Evolutionary conservation across 768 basidiomycete genomes (phyloP).

Genomic region (Phallus indusiatus): DNA sequence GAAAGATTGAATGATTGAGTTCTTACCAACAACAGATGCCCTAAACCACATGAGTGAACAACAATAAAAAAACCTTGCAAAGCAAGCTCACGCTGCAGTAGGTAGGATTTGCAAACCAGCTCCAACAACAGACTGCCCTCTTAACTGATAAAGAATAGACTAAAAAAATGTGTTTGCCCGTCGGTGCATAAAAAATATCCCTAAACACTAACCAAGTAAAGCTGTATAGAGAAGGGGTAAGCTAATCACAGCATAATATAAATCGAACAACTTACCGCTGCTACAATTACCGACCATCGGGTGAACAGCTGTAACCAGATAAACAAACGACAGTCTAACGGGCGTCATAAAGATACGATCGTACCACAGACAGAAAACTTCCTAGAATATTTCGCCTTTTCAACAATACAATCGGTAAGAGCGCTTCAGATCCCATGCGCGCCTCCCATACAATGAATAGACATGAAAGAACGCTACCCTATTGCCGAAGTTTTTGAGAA

Average conservation of each 20-base stretch:
- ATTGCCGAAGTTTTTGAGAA: too few species aligned
- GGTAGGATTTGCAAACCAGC: constrained; percentile 31
- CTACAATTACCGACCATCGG: constrained; percentile 13
- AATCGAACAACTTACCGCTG: constrained; percentile 13
- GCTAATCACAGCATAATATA: too few species aligned
- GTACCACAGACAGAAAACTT: constrained; percentile 13
- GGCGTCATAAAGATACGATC: background rate
- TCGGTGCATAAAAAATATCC: background rate
- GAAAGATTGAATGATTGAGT: background rate
- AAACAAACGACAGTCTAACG: background rate
- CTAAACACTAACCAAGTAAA: background rate
- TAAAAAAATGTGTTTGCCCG: constrained; percentile 2
- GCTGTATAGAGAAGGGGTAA: background rate
- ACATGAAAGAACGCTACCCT: constrained; percentile 21
- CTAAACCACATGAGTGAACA: too few species aligned
- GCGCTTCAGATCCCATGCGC: constrained; percentile 24
- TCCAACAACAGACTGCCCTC: constrained; percentile 25
- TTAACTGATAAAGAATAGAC: constrained; percentile 24
- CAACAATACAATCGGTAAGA: constrained; percentile 28
- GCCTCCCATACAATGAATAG: constrained; percentile 21
- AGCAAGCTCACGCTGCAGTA: constrained; percentile 24
- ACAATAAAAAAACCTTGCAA: constrained; percentile 10
- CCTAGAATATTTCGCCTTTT: constrained; percentile 22
- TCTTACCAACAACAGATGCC: background rate
- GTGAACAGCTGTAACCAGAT: constrained; percentile 9